phyloP scores from a whole-genome alignment of 2,329 filamentous ascomycete species.

The Fusarium beomiforme region DNA sequence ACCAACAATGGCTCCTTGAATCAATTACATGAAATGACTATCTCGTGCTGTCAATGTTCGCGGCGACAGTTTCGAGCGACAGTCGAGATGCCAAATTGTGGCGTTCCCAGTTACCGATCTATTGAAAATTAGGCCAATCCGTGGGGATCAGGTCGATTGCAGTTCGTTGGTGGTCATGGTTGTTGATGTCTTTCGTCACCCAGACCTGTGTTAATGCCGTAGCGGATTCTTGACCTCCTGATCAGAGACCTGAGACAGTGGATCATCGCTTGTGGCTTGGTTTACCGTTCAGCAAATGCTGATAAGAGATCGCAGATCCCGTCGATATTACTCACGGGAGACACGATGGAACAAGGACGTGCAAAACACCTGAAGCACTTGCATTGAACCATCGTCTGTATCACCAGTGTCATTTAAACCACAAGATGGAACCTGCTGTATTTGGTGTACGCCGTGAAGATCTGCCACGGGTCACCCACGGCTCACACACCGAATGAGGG shows the following conservation, averaged over 20 bases:
- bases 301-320: conserved; percentile 9
- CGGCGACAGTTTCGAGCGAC: not conserved
- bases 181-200: not conserved
- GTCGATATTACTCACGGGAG: conserved; percentile 1
- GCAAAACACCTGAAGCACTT: not conserved
- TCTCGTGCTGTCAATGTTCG: not conserved
- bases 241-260: conserved; percentile 42
- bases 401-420: conserved; percentile 7
- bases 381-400: conserved; percentile 8
- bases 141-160: conserved; percentile 5
- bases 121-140: conserved; percentile 18
- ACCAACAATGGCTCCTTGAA: not conserved
- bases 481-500: conserved; percentile 27
- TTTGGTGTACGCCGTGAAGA: conserved; percentile 38
- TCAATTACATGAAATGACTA: not conserved
- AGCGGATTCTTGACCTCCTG: conserved; percentile 20
- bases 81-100: conserved; percentile 11
- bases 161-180: not conserved
- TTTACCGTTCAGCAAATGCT: conserved; percentile 2
- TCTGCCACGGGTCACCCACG: conserved; percentile 26
- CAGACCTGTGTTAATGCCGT: not conserved
- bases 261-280: conserved; percentile 17
- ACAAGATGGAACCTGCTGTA: conserved; percentile 29
- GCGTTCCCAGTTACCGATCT: conserved; percentile 16
- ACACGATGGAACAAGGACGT: not conserved